Evolutionary conservation across 352 stramenopile genomes (phyloP), one percentile per base, ranked within the genome.

Genomic region (Phytophthora hibernalis): DNA sequence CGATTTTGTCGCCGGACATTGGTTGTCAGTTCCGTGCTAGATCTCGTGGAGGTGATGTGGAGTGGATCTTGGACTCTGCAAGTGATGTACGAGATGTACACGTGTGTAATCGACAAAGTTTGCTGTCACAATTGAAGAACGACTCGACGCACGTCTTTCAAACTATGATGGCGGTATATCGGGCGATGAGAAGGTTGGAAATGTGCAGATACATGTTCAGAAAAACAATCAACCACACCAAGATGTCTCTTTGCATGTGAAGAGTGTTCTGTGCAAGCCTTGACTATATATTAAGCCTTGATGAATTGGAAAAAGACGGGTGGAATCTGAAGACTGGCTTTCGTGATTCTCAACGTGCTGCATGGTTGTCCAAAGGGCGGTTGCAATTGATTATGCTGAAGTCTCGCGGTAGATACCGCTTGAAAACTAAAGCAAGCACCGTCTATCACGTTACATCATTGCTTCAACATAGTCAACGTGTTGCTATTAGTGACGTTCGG

Each of bases 201-300:
- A 48, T 8, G 40, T 66, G 3, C 47, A 40, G 3, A 24, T 66
- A 6, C 30, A 13, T n/a, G 40, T 66, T 1, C 9, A 9, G 2
- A 69, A 59, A 3, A 54, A 69, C 30, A 59, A 60, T 11, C 21
- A 42, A 22, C 45, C 61, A 8, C 53, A 63, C n/a, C 22, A 54
- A 40, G 37, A 58, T 22, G 13, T 63, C 6, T 18, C 20, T 9
- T 48, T 65, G 18, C 22, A 24, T 12, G 53, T 65, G 1, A 42
- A 40, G 5, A 47, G 5, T 22, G 49, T 71, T 0, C 8, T 71
- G 30, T 49, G 12, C 10, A 56, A 42, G 16, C 22, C 49, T 37
- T 6, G 49, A 66, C 18, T 66, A 71, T 42, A 13, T 66, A 10
- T 10, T 71, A 0, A 66, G 55, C 12, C 18, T 57, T 2, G 31